phyloP scores from a whole-genome alignment of 2,329 filamentous ascomycete genomes.

The Cytospora leucostoma region DNA sequence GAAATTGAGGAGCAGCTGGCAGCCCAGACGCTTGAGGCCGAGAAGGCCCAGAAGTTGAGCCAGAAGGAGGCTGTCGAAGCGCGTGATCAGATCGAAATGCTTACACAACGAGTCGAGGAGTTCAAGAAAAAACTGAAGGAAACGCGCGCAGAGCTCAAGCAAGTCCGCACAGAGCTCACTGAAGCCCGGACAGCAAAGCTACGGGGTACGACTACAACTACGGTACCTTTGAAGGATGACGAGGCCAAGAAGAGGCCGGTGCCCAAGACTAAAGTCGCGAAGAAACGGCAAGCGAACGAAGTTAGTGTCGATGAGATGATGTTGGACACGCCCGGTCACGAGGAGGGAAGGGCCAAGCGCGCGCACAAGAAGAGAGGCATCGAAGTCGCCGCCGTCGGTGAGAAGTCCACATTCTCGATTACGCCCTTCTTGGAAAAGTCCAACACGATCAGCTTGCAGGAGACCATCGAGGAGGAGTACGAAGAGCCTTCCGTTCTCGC shows the following conservation, averaged over 20 bases:
- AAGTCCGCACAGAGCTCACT: conserved; percentile 50
- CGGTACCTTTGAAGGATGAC: conserved; percentile 32
- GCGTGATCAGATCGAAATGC: conserved; percentile 61
- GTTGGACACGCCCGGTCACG: conserved; percentile 45
- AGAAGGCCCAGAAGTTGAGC: conserved; percentile 41
- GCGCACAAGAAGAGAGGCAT: conserved; percentile 57
- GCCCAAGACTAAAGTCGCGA: conserved; percentile 41
- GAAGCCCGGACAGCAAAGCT: conserved; percentile 34
- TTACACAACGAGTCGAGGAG: conserved; percentile 71
- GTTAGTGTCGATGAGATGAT: conserved; percentile 50
- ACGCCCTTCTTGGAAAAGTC: conserved; percentile 83
- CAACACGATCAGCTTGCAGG: conserved; percentile 49
- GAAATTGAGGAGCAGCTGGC: conserved; percentile 46
- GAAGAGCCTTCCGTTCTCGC: conserved; percentile 33
- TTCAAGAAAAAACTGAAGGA: conserved; percentile 69
- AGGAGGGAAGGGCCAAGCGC: conserved; percentile 43
- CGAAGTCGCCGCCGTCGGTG: conserved; percentile 65
- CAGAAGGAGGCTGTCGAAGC: conserved; percentile 61
- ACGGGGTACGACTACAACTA: conserved; percentile 32
- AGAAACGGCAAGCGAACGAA: conserved; percentile 51
- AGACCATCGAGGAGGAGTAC: conserved; percentile 42
- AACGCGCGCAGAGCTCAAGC: conserved; percentile 73
- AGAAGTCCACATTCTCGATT: conserved; percentile 91
- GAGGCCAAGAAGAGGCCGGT: conserved; percentile 34
- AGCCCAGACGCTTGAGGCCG: conserved; percentile 33